A percentile compares a stretch with the other conserved stretches of the same genome.
Conservation (phyloP, 228 moss, liverwort and hornwort species). For the Sphagnum fallax region DNA sequence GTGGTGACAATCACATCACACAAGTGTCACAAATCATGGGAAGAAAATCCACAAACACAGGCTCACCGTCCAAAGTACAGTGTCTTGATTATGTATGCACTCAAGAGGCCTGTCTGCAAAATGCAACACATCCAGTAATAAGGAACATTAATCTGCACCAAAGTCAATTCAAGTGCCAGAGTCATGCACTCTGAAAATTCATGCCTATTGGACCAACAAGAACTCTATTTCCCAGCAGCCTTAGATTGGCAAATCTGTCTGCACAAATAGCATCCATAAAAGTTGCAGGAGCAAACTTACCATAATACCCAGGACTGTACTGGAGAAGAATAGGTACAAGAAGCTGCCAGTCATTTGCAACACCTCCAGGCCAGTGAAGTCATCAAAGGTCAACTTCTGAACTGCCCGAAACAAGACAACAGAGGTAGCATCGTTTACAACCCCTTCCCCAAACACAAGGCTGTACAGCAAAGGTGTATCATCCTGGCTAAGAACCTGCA, state of each 20-base stretch:
- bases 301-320: slow-evolving; percentile 54
- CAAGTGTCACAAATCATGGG: too few species aligned
- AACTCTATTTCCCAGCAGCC: too few species aligned
- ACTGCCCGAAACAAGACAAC: slow-evolving; percentile 76
- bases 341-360: slow-evolving; percentile 46
- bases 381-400: slow-evolving; percentile 53
- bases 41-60: background rate
- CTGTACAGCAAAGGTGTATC: slow-evolving; percentile 69
- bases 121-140: background rate
- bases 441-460: slow-evolving; percentile 83
- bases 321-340: slow-evolving; percentile 61
- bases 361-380: slow-evolving; percentile 39
- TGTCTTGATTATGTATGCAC: slow-evolving; percentile 78
- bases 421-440: slow-evolving; percentile 83
- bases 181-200: too few species aligned
- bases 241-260: too few species aligned
- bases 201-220: too few species aligned
- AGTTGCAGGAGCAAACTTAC: slow-evolving; percentile 10
- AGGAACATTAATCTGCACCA: too few species aligned
- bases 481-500: slow-evolving; percentile 74
- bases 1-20: too few species aligned
- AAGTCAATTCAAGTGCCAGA: too few species aligned
- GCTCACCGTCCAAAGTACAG: slow-evolving; percentile 53
- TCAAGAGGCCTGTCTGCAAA: slow-evolving; percentile 48
- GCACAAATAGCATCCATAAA: too few species aligned